Percentiles rank a stretch among this genome's conserved stretches.
phyloP scores from a whole-genome alignment of 495 filamentous ascomycete species.

The Penicillium alfredii region DNA sequence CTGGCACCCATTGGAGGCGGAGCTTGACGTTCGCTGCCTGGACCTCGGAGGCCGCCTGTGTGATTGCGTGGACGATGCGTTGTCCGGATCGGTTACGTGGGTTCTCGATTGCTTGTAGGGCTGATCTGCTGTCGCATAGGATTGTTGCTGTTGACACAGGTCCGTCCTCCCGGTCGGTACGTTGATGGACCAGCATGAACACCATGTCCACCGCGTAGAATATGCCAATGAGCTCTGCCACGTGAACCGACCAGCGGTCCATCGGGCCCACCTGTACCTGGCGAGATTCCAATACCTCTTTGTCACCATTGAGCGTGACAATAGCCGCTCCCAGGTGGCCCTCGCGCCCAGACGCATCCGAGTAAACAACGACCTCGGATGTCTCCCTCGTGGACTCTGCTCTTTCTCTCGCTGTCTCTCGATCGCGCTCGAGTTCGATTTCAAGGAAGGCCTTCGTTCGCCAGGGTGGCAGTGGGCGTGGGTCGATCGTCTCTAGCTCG shows the following conservation, averaged over 20 bases:
- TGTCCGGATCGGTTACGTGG: slow-evolving; percentile 3
- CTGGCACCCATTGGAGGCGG: slow-evolving; percentile 7
- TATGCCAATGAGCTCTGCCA: slow-evolving; percentile 18
- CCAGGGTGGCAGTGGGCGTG: slow-evolving; percentile 16
- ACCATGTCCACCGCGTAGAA: slow-evolving; percentile 17
- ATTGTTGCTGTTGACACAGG: background rate
- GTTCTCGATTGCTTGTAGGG: slow-evolving; percentile 6
- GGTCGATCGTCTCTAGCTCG: slow-evolving; percentile 19
- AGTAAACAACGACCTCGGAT: slow-evolving; percentile 15
- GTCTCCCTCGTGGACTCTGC: slow-evolving; percentile 1
- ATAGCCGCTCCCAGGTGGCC: slow-evolving; percentile 11
- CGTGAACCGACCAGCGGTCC: slow-evolving; percentile 20
- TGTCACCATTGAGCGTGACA: slow-evolving; percentile 5
- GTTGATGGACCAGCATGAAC: slow-evolving; percentile 6
- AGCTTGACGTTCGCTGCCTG: background rate
- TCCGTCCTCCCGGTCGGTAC: background rate
- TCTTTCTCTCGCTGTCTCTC: slow-evolving; percentile 14
- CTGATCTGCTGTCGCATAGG: slow-evolving; percentile 4
- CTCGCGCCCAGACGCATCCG: slow-evolving; percentile 16
- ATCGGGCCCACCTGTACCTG: slow-evolving; percentile 18
- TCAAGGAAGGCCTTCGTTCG: slow-evolving; percentile 13
- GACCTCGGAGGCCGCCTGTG: background rate
- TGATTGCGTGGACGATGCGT: slow-evolving; percentile 2
- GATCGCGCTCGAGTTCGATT: slow-evolving; percentile 16
- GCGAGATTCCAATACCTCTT: slow-evolving; percentile 7